Evolutionary conservation across 805 yeast species (phyloP), one percentile per base, ranked within the genome.

Genomic region (Saturnispora dispora): DNA sequence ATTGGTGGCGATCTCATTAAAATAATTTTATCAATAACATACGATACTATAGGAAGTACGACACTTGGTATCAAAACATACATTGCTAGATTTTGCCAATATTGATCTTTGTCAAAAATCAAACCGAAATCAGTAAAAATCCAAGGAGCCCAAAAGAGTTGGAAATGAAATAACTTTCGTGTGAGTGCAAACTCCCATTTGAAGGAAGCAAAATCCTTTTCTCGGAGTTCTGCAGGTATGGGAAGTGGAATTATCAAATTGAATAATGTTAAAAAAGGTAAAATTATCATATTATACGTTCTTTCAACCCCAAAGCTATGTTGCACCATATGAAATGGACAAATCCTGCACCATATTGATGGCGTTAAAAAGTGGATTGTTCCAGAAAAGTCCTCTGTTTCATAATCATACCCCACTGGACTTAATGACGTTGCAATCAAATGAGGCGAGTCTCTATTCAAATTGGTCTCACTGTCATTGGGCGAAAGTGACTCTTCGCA

Each of bases 241-340:
- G 70, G 68, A 1, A 63, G 52, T 4, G 71, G 70, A 7, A 67
- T 55, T 10, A 57, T 46, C 1, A 60, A 22, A 45, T 62, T 67
- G 46, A 62, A 57, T 3, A 60, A 5, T 5, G 62, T 43, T 1
- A 56, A 51, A 15, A 63, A 48, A 13, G 71, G 71, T 8, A 58
- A 27, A n/a, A 60, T 56, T 4, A 60, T 15, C 2, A 65, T 25
- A 28, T 59, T 55, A 27, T 60, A 55, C 1, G 58, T n/a, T 7
- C 61, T 58, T 47, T 63, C 70, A 22, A 45, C 17, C 33, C 53
- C 56, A 1, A 46, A 49, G 4, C 25, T 43, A 1, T 51, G 42
- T 5, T 15, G 30, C 17, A 28, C 27, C 46, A 48, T 48, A 46
- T 53, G 52, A 35, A 50, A 25, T 11, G 56, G 58, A 15, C 51